These are phyloP conservation scores for Suhomyces kilbournensis DNA, from an alignment of 805 yeast species.

Conservation along the genomic window DNA sequence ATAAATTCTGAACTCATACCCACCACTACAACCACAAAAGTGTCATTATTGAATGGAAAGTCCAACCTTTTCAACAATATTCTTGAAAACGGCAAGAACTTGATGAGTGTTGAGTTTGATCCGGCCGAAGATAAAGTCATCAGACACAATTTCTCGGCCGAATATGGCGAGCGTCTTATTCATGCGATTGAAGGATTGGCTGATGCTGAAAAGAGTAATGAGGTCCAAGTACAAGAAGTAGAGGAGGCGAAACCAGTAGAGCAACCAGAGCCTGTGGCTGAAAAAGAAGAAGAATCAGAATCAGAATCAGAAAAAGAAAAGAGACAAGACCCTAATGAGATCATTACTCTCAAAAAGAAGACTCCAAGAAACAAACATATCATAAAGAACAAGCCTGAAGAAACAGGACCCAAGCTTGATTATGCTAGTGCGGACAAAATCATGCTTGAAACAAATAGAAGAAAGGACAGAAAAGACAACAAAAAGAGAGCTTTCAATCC, in stretches of 20 bases:
- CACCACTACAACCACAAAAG: background rate
- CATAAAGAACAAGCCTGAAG: constrained; percentile 10
- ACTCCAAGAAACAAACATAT: constrained; percentile 4
- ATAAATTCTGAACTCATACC: constrained; percentile 11
- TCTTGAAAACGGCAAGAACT: background rate
- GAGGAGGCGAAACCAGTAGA: constrained; percentile 9
- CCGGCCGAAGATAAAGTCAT: constrained; percentile 9
- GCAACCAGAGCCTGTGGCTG: constrained; percentile 1
- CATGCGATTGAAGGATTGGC: constrained; percentile 11
- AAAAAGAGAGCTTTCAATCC: constrained; percentile 57
- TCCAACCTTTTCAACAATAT: constrained; percentile 17
- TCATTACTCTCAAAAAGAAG: constrained; percentile 33
- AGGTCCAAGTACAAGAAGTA: constrained; percentile 7
- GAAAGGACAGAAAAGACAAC: constrained; percentile 16
- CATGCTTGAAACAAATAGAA: constrained; percentile 20
- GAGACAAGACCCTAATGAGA: constrained; percentile 29
- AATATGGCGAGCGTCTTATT: constrained; percentile 12
- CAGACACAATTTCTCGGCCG: constrained; percentile 18
- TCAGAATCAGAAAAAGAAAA: background rate
- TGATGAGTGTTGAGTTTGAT: constrained; percentile 12
- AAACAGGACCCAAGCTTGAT: constrained; percentile 35
- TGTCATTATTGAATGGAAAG: constrained; percentile 3
- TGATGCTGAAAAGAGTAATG: constrained; percentile 8
- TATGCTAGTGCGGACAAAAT: constrained; percentile 44
- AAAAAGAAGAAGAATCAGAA: constrained; percentile 3